Conservation (phyloP, 768 basidiomycete genomes). For the Tricholoma matsutake region DNA sequence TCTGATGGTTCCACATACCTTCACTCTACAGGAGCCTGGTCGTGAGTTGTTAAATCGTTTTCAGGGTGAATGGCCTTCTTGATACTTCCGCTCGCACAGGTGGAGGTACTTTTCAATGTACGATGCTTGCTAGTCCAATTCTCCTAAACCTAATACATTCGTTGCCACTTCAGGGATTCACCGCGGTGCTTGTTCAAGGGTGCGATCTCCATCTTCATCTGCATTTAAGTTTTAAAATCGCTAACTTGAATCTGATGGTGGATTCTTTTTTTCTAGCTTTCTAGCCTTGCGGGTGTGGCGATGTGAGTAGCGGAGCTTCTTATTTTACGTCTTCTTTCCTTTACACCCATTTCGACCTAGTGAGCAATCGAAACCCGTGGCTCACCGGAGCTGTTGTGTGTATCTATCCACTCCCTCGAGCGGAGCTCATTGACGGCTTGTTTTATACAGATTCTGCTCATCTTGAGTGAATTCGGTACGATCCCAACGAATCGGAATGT, state of each 20-base stretch:
- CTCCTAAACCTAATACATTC: neutral
- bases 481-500: neutral
- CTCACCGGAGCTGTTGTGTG: constrained; percentile 33
- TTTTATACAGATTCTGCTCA: constrained; percentile 25
- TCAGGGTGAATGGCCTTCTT: neutral
- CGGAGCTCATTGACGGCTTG: neutral
- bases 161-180: constrained; percentile 33
- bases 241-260: neutral
- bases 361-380: constrained; percentile 40
- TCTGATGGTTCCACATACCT: neutral
- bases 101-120: constrained; percentile 50
- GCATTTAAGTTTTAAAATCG: neutral
- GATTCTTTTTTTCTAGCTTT: constrained; percentile 31
- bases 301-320: constrained; percentile 27
- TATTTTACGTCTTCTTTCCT: neutral
- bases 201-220: constrained; percentile 9
- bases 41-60: constrained; percentile 18
- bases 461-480: constrained; percentile 40
- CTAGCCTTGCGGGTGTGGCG: constrained; percentile 42
- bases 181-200: constrained; percentile 48
- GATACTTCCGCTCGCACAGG: constrained; percentile 23
- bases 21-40: constrained; percentile 31
- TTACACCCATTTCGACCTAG: constrained; percentile 19
- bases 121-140: constrained; percentile 1
- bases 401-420: constrained; percentile 4